Base-by-base conservation (phyloP, 2,329 filamentous ascomycete species). In the Clarireedia paspali region DNA sequence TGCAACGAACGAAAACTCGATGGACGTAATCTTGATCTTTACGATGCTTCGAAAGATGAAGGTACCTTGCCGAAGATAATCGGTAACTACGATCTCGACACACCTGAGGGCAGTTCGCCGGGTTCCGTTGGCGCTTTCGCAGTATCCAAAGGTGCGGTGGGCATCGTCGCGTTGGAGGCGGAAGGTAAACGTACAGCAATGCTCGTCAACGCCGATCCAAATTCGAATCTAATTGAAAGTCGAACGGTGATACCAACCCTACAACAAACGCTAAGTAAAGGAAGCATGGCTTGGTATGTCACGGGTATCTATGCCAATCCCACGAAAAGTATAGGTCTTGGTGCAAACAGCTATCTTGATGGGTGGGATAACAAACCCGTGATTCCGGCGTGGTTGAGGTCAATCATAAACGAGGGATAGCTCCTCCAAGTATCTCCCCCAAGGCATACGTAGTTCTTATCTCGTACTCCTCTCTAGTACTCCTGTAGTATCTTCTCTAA, bases 141-240 rank as follows among this genome's bases (percentile, higher is more conserved):
- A 10, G 81, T 78, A 23, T 80, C 66, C 1, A 75, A 69, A 74
- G 84, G 75, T 55, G 81, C 70, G 60, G 80, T 77, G 58, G 80
- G 72, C 66, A 87, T 78, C 75, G 81, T 62, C 68, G 84, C 71
- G 61, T 72, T 77, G 55, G 75, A 69, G 64, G 0, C 62, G 66
- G 26, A 66, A 47, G 69, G n/a, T 64, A 59, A 4, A 60, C 66
- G 53, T 69, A 64, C 45, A 53, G 87, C 87, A 3, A 83, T 79
- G 66, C 75, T 89, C 26, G 81, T 91, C 48, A 83, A 89, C 56
- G 85, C 87, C 10, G 88, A 91, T 67, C 87, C 88, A 6, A 91
- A 91, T 72, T 87, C 84, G 48, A 91, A 91, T 70, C 72, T 91
- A 36, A 76, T 90, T 2, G 84, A 89, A 71, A 82, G 83, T 57